These are phyloP conservation scores for Penicillium italicum DNA, from an alignment of 2,329 filamentous ascomycete species.

Conservation along the genomic window DNA sequence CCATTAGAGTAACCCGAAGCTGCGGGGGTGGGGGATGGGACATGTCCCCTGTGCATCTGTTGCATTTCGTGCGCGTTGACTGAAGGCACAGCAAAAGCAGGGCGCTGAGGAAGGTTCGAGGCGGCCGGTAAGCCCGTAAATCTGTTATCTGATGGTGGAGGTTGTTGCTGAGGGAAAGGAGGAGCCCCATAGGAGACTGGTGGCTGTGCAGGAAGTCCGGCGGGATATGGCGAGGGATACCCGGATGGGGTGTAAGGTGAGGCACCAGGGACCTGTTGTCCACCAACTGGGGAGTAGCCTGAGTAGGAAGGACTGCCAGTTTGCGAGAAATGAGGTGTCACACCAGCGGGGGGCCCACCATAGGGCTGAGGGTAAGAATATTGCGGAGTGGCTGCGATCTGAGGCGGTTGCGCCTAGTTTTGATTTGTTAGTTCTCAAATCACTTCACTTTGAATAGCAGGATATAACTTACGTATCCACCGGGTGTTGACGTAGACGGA, in stretches of 20 bases:
- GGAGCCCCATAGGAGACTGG: constrained; percentile 38
- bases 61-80: constrained; percentile 55
- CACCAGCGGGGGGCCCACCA: constrained; percentile 35
- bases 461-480: constrained; percentile 55
- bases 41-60: constrained; percentile 54
- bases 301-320: constrained; percentile 38
- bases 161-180: constrained; percentile 43
- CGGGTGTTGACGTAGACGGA: constrained; percentile 49
- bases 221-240: constrained; percentile 33
- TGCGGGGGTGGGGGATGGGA: constrained; percentile 28
- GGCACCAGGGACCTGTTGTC: constrained; percentile 33
- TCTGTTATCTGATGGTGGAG: constrained; percentile 38
- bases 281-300: constrained; percentile 35
- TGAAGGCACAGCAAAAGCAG: constrained; percentile 54
- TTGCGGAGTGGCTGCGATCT: constrained; percentile 37
- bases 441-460: background rate
- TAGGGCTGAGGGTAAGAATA: constrained; percentile 42
- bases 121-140: constrained; percentile 55
- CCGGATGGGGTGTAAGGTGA: constrained; percentile 33
- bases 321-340: constrained; percentile 40
- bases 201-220: constrained; percentile 26
- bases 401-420: constrained; percentile 42
- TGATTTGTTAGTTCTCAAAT: constrained; percentile 5
- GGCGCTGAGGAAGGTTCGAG: constrained; percentile 59
- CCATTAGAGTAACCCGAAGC: constrained; percentile 30